phyloP scores from a whole-genome alignment of 2,329 filamentous ascomycete species.

The Cladorrhinum sp. region DNA sequence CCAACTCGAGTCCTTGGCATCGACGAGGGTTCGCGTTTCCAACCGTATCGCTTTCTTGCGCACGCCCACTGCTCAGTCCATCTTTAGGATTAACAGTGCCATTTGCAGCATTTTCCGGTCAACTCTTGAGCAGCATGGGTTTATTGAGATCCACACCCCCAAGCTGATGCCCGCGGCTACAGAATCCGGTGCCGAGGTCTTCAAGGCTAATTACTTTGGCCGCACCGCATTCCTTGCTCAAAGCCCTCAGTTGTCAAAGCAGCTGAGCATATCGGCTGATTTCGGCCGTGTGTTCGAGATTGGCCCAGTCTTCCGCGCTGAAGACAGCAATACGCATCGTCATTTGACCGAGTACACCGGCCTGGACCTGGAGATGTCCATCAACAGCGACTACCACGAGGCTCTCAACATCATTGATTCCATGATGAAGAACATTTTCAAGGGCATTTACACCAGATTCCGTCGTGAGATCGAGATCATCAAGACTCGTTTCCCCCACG shows the following conservation, averaged over 20 bases:
- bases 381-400: conserved; percentile 86
- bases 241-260: conserved; percentile 87
- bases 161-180: conserved; percentile 89
- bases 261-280: conserved; percentile 87
- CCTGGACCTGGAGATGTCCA: conserved; percentile 88
- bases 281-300: conserved; percentile 88
- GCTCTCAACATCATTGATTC: conserved; percentile 75
- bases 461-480: conserved; percentile 71
- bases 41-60: conserved; percentile 82
- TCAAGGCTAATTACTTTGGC: conserved; percentile 88
- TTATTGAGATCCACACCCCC: conserved; percentile 91
- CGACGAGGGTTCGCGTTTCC: conserved; percentile 64
- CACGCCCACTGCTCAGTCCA: conserved; percentile 80
- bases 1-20: conserved; percentile 59
- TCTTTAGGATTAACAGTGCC: conserved; percentile 82
- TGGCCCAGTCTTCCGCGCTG: conserved; percentile 85
- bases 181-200: conserved; percentile 87
- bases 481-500: conserved; percentile 80
- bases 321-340: conserved; percentile 93
- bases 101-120: conserved; percentile 77
- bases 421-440: conserved; percentile 77
- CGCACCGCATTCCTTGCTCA: conserved; percentile 85
- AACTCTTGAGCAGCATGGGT: conserved; percentile 70
- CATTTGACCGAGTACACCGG: conserved; percentile 95
- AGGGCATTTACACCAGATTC: conserved; percentile 65